These are phyloP conservation scores for Chamaecrista fasciculata DNA, from an alignment of 306 rosid species.

Conservation along the genomic window DNA sequence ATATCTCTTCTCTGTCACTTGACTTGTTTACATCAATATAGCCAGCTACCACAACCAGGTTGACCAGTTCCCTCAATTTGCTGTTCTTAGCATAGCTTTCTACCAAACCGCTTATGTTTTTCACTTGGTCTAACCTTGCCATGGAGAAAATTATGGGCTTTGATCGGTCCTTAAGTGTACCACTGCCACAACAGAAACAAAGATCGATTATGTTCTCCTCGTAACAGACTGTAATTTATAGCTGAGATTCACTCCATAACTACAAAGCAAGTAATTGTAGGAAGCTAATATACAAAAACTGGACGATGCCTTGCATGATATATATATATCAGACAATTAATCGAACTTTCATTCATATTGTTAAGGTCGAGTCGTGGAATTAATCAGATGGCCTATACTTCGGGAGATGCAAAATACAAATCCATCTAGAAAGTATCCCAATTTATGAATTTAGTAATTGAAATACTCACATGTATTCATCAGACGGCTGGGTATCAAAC, in stretches of 20 bases:
- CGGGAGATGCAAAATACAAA: not conserved
- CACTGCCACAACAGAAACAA: constrained; percentile 51
- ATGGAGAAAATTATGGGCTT: constrained; percentile 89
- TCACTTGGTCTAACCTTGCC: constrained; percentile 84
- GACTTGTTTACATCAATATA: constrained; percentile 73
- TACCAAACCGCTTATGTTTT: constrained; percentile 81
- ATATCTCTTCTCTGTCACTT: constrained; percentile 84
- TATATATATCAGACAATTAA: not conserved
- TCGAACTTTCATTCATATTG: not conserved
- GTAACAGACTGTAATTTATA: not conserved
- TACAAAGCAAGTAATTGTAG: not conserved
- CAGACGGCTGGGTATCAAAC: constrained; percentile 62
- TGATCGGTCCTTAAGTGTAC: constrained; percentile 61
- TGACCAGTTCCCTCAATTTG: constrained; percentile 78
- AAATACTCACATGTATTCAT: constrained; percentile 64
- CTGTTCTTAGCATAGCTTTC: constrained; percentile 71
- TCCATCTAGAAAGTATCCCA: not conserved
- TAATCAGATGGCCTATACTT: constrained; percentile 9
- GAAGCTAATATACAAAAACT: not conserved
- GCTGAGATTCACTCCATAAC: not conserved
- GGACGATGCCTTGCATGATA: not conserved
- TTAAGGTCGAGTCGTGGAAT: constrained; percentile 16
- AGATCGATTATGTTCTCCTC: no score
- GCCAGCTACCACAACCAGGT: constrained; percentile 85
- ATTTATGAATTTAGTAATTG: constrained; percentile 5